Evolutionary conservation across 1,284 basidiomycete species (phyloP), one percentile per base, ranked within the genome.

Genomic region (Cryptococcus hybrid): DNA sequence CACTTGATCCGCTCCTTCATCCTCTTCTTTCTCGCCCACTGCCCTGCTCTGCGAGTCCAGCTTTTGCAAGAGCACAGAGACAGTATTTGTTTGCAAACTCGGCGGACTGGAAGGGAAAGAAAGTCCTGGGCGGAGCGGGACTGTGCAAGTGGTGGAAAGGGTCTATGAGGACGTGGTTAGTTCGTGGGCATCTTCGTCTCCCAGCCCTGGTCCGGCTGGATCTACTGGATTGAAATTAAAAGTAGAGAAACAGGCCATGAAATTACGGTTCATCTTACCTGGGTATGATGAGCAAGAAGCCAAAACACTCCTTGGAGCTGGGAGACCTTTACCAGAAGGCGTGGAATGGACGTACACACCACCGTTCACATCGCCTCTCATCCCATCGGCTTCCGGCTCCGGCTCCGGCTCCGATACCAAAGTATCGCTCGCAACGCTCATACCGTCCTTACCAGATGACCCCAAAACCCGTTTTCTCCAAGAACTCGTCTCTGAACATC

Each of bases 11-110:
- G 82, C 30, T 80, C 87, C 0, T 82, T 95, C 58, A 67, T 96
- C 7, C 61, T 70, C 3, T 90, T 84, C 78, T 82, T 86, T 39
- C 79, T 85, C 47, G 85, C 87, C n/a, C 80, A 46, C 77, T n/a
- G 24, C 9, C 40, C 51, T 12, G 42, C 37, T 9, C 71, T 93
- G 5, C 88, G 89, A 82, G 81, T 97, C 6, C 91, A 96, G 66
- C 82, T 98, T 36, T 99, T 69, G 95, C 95, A 1, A 84, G 93
- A 15, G 86, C 90, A 1, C 94, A 98, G 77, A 81, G 80, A 39
- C 93, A 97, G 72, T 99, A 99, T 74, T 82, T 99, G 36, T 98
- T 99, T 74, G 90, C 94, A 0, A 92, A 93, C 70, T 92, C 89
- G n/a, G 80, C 85, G 3, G 86, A 92, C 34, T 87, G 84, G 64